These are phyloP conservation scores for Yamadazyma songkhlaensis DNA, from an alignment of 1,139 yeast genomes.

Conservation along the genomic window DNA sequence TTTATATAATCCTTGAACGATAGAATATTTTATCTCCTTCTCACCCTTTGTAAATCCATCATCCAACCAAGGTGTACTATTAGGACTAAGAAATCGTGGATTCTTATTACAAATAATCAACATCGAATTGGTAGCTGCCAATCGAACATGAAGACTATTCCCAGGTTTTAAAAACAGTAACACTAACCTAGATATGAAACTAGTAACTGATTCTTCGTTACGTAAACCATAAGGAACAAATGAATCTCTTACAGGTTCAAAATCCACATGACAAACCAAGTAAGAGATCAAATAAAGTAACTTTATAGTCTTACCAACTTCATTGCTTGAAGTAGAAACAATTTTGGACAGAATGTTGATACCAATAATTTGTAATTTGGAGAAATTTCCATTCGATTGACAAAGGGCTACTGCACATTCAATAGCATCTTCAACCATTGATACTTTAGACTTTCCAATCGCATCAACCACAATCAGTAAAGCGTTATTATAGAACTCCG, in stretches of 20 bases:
- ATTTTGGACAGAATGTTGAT: too few relatives aligned
- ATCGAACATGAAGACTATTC: background rate
- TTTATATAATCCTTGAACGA: background rate
- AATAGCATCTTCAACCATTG: constrained; percentile 65
- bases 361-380: too few relatives aligned
- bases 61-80: background rate
- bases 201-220: constrained; percentile 52
- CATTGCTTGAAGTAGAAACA: too few relatives aligned
- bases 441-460: constrained; percentile 48
- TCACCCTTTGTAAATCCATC: background rate
- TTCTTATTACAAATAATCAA: background rate
- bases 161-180: background rate
- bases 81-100: background rate
- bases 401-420: constrained; percentile 64
- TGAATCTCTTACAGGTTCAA: constrained; percentile 42
- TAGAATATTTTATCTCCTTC: background rate
- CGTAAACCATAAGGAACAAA: constrained; percentile 41
- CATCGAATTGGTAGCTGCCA: background rate
- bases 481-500: constrained; percentile 48
- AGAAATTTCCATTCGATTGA: constrained; percentile 20
- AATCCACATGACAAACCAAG: constrained; percentile 65
- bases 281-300: constrained; percentile 53
- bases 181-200: constrained; percentile 54
- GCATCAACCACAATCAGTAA: constrained; percentile 50
- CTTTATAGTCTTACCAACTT: too few relatives aligned